These are phyloP conservation scores for Penicillium olsonii DNA, from an alignment of 2,329 filamentous ascomycete genomes.

Conservation along the genomic window DNA sequence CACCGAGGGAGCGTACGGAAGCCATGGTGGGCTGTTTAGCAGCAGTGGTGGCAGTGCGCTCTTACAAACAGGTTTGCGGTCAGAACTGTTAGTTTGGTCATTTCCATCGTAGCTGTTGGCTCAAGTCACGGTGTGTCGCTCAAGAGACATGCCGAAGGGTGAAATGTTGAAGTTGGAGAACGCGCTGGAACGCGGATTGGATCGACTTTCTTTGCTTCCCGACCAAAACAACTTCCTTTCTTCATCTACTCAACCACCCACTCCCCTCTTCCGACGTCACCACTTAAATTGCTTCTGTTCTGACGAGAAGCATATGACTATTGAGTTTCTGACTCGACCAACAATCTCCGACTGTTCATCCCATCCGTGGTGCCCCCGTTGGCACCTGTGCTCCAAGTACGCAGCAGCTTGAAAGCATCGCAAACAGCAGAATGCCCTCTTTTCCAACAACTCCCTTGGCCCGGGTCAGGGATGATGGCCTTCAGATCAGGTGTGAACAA, in stretches of 20 bases:
- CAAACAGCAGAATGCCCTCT: slow-evolving; percentile 33
- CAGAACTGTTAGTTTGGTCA: slow-evolving; percentile 22
- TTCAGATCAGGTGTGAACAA: slow-evolving; percentile 44
- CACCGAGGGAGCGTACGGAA: slow-evolving; percentile 82
- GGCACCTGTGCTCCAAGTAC: slow-evolving; percentile 20
- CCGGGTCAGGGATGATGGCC: slow-evolving; percentile 39
- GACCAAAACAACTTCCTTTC: slow-evolving; percentile 31
- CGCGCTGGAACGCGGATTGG: slow-evolving; percentile 33
- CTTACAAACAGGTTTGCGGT: slow-evolving; percentile 23
- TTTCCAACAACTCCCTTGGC: slow-evolving; percentile 41
- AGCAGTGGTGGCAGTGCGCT: slow-evolving; percentile 22
- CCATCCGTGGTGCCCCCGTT: slow-evolving; percentile 15
- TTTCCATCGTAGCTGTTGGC: slow-evolving; percentile 29
- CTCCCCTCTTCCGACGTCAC: slow-evolving; percentile 5
- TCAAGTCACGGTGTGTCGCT: slow-evolving; percentile 5
- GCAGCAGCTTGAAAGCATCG: slow-evolving; percentile 8
- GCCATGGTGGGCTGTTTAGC: slow-evolving; percentile 65
- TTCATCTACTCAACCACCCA: slow-evolving; percentile 16
- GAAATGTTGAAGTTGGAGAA: slow-evolving; percentile 21
- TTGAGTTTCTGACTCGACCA: not conserved
- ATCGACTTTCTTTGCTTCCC: slow-evolving; percentile 21
- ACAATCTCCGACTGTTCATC: not conserved
- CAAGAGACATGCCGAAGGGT: slow-evolving; percentile 15
- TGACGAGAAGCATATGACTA: not conserved
- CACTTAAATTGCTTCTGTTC: not conserved